Evolutionary conservation across 768 basidiomycete genomes (phyloP), one percentile per base, ranked within the genome.

Genomic region (Pilatotrama ljubarskyi): DNA sequence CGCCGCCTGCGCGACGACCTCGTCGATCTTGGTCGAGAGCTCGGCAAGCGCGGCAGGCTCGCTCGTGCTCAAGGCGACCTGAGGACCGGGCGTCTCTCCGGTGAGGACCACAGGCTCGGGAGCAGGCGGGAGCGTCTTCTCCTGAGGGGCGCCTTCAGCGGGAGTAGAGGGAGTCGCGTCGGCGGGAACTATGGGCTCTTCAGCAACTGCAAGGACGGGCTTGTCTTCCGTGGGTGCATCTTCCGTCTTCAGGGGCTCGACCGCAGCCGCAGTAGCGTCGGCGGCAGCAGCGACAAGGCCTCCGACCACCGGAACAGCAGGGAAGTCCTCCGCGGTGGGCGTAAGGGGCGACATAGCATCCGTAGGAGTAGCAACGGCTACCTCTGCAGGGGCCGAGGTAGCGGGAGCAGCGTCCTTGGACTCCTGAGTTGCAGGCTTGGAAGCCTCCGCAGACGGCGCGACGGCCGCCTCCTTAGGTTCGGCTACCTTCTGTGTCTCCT

Each of bases 31-130:
- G 29, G 44, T 18, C n/a, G 53, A 61, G 7, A 58, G 53, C 24
- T 68, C 62, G 20, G 60, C 69, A 35, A 67, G 24, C 13, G 67
- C 64, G 13, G 64, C 69, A 24, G 70, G 66, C 59, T 75, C 72
- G 50, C 71, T 74, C 18, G 70, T 69, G 51, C 61, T 58, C 41
- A 72, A 59, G 36, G 72, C 72, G 29, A 70, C 51, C 46, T 73
- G 63, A 17, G 69, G 67, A 2, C 68, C 69, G 9, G 70, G 68
- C 6, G 73, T 74, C 26, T 68, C 66, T 2, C 70, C 72, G 4
- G 72, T 53, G 35, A 69, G 61, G 2, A 74, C 70, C 35, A 72
- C 64, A 9, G 53, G 51, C 51, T 70, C 74, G 2, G 73, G 73
- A 1, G 73, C 72, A 26, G 74, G 64, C 6, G 73, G 70, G 9